Evolutionary conservation across 1,284 basidiomycete genomes (phyloP).

Genomic region (Meripilus lineatus): DNA sequence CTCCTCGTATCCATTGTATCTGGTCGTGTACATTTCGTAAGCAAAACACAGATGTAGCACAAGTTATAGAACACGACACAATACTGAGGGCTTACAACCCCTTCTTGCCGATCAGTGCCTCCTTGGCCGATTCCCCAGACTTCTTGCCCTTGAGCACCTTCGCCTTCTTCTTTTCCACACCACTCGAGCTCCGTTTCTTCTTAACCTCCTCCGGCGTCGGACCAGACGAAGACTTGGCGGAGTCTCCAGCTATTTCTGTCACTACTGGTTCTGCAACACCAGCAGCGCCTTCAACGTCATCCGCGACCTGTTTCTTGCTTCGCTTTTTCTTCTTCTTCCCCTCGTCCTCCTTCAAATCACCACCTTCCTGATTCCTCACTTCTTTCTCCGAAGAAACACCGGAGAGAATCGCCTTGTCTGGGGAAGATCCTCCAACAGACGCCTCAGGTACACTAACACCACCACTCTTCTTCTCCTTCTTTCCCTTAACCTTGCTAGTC

Average conservation of each 20-base stretch:
- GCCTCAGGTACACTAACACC: neutral
- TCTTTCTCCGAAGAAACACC: neutral
- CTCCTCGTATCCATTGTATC: too few species aligned
- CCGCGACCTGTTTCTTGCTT: constrained; percentile 12
- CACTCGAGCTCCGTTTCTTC: constrained; percentile 40
- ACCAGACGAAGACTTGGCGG: constrained; percentile 1
- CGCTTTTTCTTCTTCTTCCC: constrained; percentile 22
- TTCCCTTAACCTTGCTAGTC: neutral
- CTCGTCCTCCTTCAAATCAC: constrained; percentile 6
- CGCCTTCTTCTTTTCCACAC: constrained; percentile 58
- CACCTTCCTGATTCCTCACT: neutral
- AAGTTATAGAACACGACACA: too few species aligned
- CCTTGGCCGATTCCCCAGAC: constrained; percentile 46
- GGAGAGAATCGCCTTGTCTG: constrained; percentile 1
- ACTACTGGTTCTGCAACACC: constrained; percentile 1
- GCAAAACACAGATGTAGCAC: too few species aligned
- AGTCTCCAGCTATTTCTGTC: neutral
- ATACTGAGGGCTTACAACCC: too few species aligned
- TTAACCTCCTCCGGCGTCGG: constrained; percentile 31
- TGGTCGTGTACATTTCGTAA: too few species aligned
- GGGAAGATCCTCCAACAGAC: neutral
- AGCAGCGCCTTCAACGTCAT: constrained; percentile 1
- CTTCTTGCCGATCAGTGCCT: constrained; percentile 42
- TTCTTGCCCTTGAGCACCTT: constrained; percentile 40
- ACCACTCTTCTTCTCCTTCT: neutral